These are phyloP conservation scores for Eimeria acervulina DNA, from an alignment of 169 alveolate genomes.

Conservation along the genomic window DNA sequence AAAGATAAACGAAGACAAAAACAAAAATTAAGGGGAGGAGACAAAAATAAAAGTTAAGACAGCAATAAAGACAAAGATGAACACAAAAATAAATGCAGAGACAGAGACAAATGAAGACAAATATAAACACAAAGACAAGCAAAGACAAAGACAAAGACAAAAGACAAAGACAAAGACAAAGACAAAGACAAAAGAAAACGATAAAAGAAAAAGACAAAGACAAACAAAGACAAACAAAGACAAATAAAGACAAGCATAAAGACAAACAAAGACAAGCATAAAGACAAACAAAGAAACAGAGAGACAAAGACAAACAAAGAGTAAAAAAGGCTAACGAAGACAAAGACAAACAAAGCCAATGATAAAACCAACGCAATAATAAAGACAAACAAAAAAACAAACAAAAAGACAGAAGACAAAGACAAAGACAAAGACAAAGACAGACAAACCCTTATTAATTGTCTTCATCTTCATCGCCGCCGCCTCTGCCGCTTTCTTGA, in stretches of 20 bases:
- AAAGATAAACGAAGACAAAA: neutral
- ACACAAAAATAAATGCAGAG: neutral
- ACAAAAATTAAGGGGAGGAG: neutral
- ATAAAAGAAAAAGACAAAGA: neutral
- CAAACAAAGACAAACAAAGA: neutral
- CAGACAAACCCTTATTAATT: neutral
- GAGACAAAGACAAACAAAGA: neutral
- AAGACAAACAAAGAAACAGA: too few species aligned
- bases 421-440: neutral
- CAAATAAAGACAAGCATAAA: neutral
- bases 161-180: neutral
- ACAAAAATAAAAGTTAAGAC: too few species aligned
- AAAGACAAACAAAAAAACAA: neutral
- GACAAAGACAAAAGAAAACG: neutral
- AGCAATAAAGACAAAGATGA: neutral
- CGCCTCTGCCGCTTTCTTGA: neutral
- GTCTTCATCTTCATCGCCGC: neutral
- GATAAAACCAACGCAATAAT: too few species aligned
- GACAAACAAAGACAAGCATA: neutral
- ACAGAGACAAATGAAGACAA: neutral
- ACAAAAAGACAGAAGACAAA: neutral
- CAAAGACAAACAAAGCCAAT: too few species aligned
- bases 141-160: neutral
- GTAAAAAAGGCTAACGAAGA: too few species aligned
- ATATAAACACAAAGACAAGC: too few species aligned